These are phyloP conservation scores for Amylocarpus encephaloides DNA, from an alignment of 2,329 filamentous ascomycete genomes.

Conservation along the genomic window DNA sequence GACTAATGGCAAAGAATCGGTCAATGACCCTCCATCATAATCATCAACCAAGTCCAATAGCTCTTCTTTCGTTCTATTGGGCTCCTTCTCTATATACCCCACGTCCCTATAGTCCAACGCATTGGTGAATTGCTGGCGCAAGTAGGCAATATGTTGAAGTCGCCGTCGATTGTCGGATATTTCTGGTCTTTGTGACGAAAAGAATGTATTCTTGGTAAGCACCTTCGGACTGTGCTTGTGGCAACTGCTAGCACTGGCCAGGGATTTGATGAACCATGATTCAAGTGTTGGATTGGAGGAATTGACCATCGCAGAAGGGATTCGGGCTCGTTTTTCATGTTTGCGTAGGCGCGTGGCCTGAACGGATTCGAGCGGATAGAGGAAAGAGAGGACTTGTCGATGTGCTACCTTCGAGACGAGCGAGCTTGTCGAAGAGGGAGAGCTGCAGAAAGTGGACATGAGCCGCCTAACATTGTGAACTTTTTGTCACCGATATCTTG, in stretches of 20 bases:
- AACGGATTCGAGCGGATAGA: conserved; percentile 24
- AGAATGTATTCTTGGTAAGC: conserved; percentile 14
- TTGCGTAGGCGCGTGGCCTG: conserved; percentile 6
- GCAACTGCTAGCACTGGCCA: conserved; percentile 27
- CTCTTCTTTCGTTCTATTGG: conserved; percentile 35
- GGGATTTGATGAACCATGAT: conserved; percentile 31
- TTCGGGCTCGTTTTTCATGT: not conserved
- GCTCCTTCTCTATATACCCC: conserved; percentile 2
- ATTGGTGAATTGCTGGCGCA: conserved; percentile 16
- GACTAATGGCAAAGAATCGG: conserved; percentile 47
- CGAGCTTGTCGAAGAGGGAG: conserved; percentile 43
- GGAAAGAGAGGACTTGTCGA: conserved; percentile 29
- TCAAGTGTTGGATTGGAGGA: conserved; percentile 21
- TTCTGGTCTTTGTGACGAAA: conserved; percentile 17
- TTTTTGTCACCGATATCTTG: conserved; percentile 20
- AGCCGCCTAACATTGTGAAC: conserved; percentile 54
- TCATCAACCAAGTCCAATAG: conserved; percentile 48
- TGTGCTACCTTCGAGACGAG: conserved; percentile 39
- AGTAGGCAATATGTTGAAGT: conserved; percentile 5
- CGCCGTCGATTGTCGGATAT: conserved; percentile 6
- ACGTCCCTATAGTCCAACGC: not conserved
- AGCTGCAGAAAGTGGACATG: conserved; percentile 56
- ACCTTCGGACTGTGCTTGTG: conserved; percentile 21
- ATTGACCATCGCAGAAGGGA: conserved; percentile 8
- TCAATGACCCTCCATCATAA: conserved; percentile 41